phyloP scores from a whole-genome alignment of 805 yeast species.

The Ogataea pini region DNA sequence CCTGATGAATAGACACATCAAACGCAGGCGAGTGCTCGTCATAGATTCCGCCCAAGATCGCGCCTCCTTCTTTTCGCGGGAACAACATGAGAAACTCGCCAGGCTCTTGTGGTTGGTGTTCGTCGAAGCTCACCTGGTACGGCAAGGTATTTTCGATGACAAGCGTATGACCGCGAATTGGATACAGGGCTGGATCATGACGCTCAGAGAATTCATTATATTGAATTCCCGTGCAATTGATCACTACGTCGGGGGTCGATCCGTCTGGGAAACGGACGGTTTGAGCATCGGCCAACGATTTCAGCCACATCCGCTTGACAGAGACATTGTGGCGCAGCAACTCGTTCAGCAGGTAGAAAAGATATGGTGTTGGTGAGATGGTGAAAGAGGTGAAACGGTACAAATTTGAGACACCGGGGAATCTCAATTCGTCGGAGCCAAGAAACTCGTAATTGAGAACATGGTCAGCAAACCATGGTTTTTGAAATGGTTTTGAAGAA shows the following conservation, averaged over 20 bases:
- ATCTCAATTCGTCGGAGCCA: slow-evolving; percentile 31
- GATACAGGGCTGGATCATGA: slow-evolving; percentile 46
- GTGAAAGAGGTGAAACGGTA: slow-evolving; percentile 52
- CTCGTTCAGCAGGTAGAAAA: slow-evolving; percentile 50
- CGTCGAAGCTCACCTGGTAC: slow-evolving; percentile 38
- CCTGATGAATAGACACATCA: slow-evolving; percentile 40
- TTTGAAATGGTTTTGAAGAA: slow-evolving; percentile 8
- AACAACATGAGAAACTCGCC: slow-evolving; percentile 58
- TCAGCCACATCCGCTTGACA: slow-evolving; percentile 43
- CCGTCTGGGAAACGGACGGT: slow-evolving; percentile 21
- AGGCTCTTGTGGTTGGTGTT: slow-evolving; percentile 31
- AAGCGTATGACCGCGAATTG: slow-evolving; percentile 62
- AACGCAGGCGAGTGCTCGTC: slow-evolving; percentile 24
- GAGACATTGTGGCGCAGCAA: slow-evolving; percentile 47
- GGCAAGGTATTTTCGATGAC: slow-evolving; percentile 48
- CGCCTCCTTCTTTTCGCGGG: slow-evolving; percentile 70
- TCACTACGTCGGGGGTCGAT: slow-evolving; percentile 41
- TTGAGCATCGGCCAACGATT: slow-evolving; percentile 42
- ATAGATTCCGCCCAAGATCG: slow-evolving; percentile 58
- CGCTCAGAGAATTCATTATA: slow-evolving; percentile 49
- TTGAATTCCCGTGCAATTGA: slow-evolving; percentile 59
- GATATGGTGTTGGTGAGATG: slow-evolving; percentile 57
- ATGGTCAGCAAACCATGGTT: slow-evolving; percentile 52
- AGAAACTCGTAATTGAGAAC: slow-evolving; percentile 43
- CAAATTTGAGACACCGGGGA: slow-evolving; percentile 39